Evolutionary conservation across 2,329 filamentous ascomycete genomes (phyloP).

Genomic region (Chrysoporthe cubensis): DNA sequence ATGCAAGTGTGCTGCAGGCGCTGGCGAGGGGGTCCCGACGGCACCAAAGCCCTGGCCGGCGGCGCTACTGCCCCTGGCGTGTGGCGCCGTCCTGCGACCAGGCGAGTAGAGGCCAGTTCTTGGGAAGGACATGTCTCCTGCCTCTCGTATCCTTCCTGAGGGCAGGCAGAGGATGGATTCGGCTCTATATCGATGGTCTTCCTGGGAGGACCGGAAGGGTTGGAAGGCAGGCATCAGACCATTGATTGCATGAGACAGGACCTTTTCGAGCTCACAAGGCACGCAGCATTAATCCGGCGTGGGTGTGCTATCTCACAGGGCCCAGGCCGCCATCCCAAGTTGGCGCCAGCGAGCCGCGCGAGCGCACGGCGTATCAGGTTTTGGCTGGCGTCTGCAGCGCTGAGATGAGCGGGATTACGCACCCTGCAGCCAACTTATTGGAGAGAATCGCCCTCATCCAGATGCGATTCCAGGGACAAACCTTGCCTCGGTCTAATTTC

Average conservation of each 20-base stretch:
- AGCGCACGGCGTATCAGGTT: neutral
- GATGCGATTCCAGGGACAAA: neutral
- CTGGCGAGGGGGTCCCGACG: neutral
- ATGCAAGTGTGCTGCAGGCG: neutral
- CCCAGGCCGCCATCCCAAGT: neutral
- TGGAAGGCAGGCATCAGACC: neutral
- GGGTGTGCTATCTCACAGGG: conserved; percentile 2
- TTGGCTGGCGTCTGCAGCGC: neutral
- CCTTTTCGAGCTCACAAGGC: neutral
- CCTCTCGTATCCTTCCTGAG: neutral
- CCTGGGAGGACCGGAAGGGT: neutral
- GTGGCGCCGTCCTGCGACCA: conserved; percentile 2
- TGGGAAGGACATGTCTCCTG: neutral
- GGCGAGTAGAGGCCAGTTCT: conserved; percentile 1
- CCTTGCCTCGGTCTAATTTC: neutral
- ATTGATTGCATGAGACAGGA: conserved; percentile 1
- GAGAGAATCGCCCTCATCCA: neutral
- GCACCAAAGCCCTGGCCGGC: conserved; percentile 6
- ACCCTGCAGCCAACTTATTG: neutral
- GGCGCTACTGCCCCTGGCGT: neutral
- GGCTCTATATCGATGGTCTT: neutral
- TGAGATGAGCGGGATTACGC: neutral
- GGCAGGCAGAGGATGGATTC: neutral
- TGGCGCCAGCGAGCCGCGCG: neutral
- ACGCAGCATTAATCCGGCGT: neutral